Conservation (phyloP, 2,329 filamentous ascomycete species). For the Fusarium mundagurra region DNA sequence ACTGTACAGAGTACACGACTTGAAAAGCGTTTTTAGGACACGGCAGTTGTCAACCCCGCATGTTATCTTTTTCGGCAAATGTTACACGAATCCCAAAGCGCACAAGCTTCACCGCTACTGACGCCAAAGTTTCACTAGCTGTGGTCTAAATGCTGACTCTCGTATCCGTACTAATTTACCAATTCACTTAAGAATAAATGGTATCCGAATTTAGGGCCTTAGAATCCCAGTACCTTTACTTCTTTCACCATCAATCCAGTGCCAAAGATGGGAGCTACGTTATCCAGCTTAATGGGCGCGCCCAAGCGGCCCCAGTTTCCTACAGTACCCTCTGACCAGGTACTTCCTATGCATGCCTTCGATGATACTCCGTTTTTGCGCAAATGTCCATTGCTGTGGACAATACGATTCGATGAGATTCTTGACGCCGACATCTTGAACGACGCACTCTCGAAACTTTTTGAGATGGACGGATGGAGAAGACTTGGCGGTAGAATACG, state of each 20-base stretch:
- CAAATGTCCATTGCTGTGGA: constrained; percentile 42
- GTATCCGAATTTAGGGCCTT: too few relatives aligned
- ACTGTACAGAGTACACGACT: too few relatives aligned
- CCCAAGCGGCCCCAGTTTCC: background rate
- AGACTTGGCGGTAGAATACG: constrained; percentile 52
- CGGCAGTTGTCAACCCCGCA: background rate
- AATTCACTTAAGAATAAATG: background rate
- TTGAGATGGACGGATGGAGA: constrained; percentile 53
- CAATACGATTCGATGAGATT: constrained; percentile 21
- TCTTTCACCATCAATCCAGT: background rate
- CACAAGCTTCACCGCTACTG: background rate
- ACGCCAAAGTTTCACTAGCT: background rate
- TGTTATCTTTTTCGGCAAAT: background rate
- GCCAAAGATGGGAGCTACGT: background rate
- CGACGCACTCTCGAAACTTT: background rate
- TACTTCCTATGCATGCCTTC: constrained; percentile 47
- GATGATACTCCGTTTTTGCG: constrained; percentile 43
- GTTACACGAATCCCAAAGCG: background rate
- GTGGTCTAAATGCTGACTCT: background rate
- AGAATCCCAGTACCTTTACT: background rate
- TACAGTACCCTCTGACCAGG: constrained; percentile 20
- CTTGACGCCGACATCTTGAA: constrained; percentile 52
- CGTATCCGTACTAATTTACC: background rate
- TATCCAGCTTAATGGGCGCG: background rate
- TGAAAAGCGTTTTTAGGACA: too few relatives aligned